A percentile compares a stretch with the other conserved stretches of the same genome.
Evolutionary conservation across 768 basidiomycete species (phyloP).

Genomic region (Serpula lacrymans): DNA sequence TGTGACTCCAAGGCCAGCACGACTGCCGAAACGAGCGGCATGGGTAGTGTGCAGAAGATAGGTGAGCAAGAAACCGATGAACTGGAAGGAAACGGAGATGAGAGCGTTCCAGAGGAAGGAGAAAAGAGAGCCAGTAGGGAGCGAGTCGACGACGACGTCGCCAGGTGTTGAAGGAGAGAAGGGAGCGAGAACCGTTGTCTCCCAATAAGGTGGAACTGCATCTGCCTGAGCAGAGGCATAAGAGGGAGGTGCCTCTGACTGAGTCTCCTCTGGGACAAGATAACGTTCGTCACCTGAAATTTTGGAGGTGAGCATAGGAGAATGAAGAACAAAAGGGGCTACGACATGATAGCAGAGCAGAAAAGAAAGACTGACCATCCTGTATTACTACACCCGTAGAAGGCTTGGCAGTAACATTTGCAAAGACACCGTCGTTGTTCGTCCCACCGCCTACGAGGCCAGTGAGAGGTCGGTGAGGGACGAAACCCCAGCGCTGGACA

Average conservation of each 20-base stretch:
- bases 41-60: constrained; percentile 94
- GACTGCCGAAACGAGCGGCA: constrained; percentile 87
- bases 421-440: constrained; percentile 90
- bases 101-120: constrained; percentile 91
- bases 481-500: constrained; percentile 43
- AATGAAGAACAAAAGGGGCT: constrained; percentile 6
- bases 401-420: constrained; percentile 91
- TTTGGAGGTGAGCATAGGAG: constrained; percentile 4
- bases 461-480: constrained; percentile 35
- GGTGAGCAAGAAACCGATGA: constrained; percentile 89
- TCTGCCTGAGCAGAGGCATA: constrained; percentile 92
- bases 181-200: constrained; percentile 94
- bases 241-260: constrained; percentile 85
- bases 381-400: constrained; percentile 52
- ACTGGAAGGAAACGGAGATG: constrained; percentile 95
- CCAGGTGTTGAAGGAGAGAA: constrained; percentile 55
- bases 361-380: constrained; percentile 44
- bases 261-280: constrained; percentile 77
- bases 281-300: constrained; percentile 65
- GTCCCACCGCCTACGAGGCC: constrained; percentile 58
- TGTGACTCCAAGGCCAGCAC: constrained; percentile 93
- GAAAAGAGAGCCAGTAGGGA: constrained; percentile 80
- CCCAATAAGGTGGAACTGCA: constrained; percentile 97
- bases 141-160: constrained; percentile 86
- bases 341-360: no score